These are phyloP conservation scores for Globisporangium echinulatum DNA, from an alignment of 352 stramenopile genomes.

Conservation along the genomic window DNA sequence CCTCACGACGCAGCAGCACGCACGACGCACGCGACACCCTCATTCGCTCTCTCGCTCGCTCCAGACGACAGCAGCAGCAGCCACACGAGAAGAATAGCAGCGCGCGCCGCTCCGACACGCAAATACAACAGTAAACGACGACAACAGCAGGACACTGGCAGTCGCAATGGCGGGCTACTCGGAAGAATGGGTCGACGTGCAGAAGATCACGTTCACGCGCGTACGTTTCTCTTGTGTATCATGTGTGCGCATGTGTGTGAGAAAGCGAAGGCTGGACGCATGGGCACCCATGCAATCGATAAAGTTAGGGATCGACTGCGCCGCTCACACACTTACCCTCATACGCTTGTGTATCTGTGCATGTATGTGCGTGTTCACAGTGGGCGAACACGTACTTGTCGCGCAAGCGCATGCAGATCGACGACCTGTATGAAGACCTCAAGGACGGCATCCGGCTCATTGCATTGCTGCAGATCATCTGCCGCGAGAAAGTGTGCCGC, in stretches of 20 bases:
- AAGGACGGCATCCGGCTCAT: slow-evolving; percentile 84
- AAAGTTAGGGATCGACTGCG: not conserved
- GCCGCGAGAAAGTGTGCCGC: slow-evolving; percentile 78
- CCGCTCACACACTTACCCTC: not conserved
- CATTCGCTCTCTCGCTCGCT: slow-evolving; percentile 6
- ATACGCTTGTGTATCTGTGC: not conserved
- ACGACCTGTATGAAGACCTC: slow-evolving; percentile 87
- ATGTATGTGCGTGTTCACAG: slow-evolving; percentile 15
- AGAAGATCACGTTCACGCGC: slow-evolving; percentile 90
- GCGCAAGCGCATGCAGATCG: slow-evolving; percentile 84
- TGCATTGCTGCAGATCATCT: slow-evolving; percentile 86
- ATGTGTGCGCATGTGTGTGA: not conserved
- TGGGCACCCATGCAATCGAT: no score
- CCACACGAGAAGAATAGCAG: not conserved
- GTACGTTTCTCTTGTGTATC: slow-evolving; percentile 23
- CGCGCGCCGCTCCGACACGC: not conserved
- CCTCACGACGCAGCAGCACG: not conserved
- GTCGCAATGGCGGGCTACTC: slow-evolving; percentile 51
- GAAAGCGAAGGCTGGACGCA: no score
- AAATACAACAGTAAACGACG: not conserved
- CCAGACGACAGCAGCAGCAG: no score
- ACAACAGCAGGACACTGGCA: not conserved
- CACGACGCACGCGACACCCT: not conserved
- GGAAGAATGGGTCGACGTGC: slow-evolving; percentile 87
- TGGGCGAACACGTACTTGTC: slow-evolving; percentile 89